These are phyloP conservation scores for Hansenula anomala DNA, from an alignment of 1,139 yeast genomes.

Conservation along the genomic window DNA sequence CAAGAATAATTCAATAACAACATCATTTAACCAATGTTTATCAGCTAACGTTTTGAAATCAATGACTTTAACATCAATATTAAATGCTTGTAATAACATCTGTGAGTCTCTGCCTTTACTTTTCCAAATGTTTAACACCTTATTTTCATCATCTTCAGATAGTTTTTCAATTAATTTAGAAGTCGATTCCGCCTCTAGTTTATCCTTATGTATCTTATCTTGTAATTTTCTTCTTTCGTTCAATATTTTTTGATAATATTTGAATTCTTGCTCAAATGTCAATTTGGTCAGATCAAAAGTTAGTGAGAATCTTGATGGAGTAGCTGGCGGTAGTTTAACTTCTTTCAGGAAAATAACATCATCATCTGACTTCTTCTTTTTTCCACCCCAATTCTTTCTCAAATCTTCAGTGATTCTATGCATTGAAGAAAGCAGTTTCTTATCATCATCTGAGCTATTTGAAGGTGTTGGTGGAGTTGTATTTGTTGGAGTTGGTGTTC, in stretches of 20 bases:
- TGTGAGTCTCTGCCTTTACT: constrained; percentile 25
- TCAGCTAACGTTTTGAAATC: constrained; percentile 73
- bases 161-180: constrained; percentile 25
- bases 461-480: constrained; percentile 10
- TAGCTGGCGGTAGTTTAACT: constrained; percentile 20
- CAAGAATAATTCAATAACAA: constrained; percentile 79
- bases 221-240: constrained; percentile 36
- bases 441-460: constrained; percentile 1
- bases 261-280: constrained; percentile 31
- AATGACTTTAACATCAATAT: constrained; percentile 55
- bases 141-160: constrained; percentile 25
- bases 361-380: constrained; percentile 13
- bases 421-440: constrained; percentile 1
- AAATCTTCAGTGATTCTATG: constrained; percentile 1
- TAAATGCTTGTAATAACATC: constrained; percentile 37
- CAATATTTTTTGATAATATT: constrained; percentile 36
- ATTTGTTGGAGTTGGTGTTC: constrained; percentile 21
- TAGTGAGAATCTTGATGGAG: constrained; percentile 20
- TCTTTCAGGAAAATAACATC: constrained; percentile 30
- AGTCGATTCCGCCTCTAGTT: constrained; percentile 22
- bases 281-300: constrained; percentile 20
- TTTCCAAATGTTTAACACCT: constrained; percentile 37
- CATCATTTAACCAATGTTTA: constrained; percentile 86
- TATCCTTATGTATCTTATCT: constrained; percentile 30
- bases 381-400: constrained; percentile 3